Evolutionary conservation across 1,284 basidiomycete species (phyloP).

Genomic region (Sanghuangporus baumii): DNA sequence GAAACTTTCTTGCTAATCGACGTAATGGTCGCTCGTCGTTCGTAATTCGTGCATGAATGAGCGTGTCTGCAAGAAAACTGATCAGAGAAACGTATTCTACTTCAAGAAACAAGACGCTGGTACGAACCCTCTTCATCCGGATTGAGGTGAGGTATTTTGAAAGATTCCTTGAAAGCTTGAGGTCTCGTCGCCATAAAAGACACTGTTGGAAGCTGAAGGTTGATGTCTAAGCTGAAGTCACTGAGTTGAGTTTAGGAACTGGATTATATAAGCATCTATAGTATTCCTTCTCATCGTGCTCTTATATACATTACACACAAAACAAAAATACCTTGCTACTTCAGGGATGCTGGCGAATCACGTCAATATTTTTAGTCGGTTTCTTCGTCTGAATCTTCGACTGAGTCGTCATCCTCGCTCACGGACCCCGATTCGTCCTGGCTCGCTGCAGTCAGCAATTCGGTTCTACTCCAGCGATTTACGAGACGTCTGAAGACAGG

Average conservation of each 20-base stretch:
- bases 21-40: conserved; percentile 58
- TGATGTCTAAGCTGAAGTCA: neutral
- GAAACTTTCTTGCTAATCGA: conserved; percentile 73
- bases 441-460: neutral
- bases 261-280: neutral
- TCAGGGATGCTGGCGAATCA: neutral
- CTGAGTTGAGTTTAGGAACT: neutral
- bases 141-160: neutral
- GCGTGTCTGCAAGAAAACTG: conserved; percentile 46
- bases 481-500: conserved; percentile 3
- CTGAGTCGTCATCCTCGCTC: neutral
- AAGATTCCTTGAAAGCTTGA: neutral
- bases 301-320: neutral
- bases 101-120: neutral
- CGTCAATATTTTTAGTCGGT: neutral
- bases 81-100: neutral
- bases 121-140: conserved; percentile 7
- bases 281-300: too few relatives aligned
- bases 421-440: neutral
- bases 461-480: neutral
- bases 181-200: neutral
- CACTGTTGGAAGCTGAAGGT: neutral
- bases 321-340: neutral
- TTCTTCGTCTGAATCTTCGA: neutral
- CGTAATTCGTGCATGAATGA: conserved; percentile 71